Evolutionary conservation across 108 stramenopile species (phyloP), one percentile per base, ranked within the genome.

Genomic region (Cylindrotheca closterium): DNA sequence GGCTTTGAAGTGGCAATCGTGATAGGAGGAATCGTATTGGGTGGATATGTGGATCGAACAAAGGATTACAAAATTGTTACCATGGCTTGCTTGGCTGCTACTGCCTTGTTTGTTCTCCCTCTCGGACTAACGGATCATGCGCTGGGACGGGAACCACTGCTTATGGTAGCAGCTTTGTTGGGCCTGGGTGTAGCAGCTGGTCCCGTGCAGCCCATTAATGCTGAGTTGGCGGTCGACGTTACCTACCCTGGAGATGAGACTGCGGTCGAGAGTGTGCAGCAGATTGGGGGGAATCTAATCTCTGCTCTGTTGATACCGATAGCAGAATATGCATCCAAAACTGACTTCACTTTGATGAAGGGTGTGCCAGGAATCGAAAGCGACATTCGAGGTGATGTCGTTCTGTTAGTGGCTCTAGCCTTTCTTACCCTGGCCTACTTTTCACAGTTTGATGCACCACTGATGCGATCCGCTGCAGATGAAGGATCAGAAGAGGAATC

Each of bases 1-100:
- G 93, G 88, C n/a, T 95, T 95, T 74, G 91, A 95, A 61, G 51
- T 84, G 30, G 91, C 91, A 18, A 95, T 95, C 63, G 60, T 95
- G 19, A 28, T 88, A 17, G 94, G 94, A 17, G 94, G 94, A 1
- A 91, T 95, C 42, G 29, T 92, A 25, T 73, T 95, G 55, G 94
- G 91, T 21, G 90, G 88, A 26, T 92, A 83, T 51, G 94, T 95
- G 8, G 94, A 95, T 42, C 66, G 73, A 49, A 91, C 89, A 4
- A 91, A 91, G 71, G 79, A 82, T 51, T 95, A 88, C 86, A 92
- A 95, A 68, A 68, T 77, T 31, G 80, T 92, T 30, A 95, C 89
- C 2, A 59, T 91, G 77, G 82, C 79, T 0, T 92, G 91, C 60
- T 63, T 95, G 47, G 67, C 72, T 17, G 71, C 76, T 5, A 84